Base-by-base conservation (phyloP, 805 yeast species). In the Dipodascopsis uninucleata region DNA sequence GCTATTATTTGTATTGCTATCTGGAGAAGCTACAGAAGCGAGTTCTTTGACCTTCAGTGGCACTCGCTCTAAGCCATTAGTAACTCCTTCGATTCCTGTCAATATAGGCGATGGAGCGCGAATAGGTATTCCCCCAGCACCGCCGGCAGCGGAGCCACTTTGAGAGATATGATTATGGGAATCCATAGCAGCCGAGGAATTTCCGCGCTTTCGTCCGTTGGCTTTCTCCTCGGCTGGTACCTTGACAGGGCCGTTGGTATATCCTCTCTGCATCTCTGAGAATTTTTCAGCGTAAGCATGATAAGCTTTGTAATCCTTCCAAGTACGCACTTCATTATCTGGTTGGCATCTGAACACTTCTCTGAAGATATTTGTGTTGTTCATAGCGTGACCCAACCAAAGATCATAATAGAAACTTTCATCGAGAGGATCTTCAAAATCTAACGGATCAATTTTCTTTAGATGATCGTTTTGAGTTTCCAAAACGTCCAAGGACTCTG, bases 281-380 rank as follows among this genome's bases (percentile, higher is more conserved):
- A 69, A 69, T 16, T 60, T 52, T 43, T 64, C 63, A 14, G 59
- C 61, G 46, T 60, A 63, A 1, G 61, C 56, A 23, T 26, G 26
- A 29, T 43, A 52, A 6, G 31, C 44, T 61, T 85, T 89, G 63
- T 87, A 93, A 45, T 87, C 95, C 45, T 76, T 76, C 99, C 99
- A 93, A 0, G 88, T 76, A 20, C 72, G 72, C n/a, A 90, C 97
- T 5, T 78, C 71, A 62, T 90, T 87, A 64, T 93, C 98, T 0
- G 99, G 99, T 61, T 94, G 98, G 51, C 86, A 79, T 53, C 89
- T 89, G 74, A 93, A 93, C 1, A 93, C 85, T 63, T 82, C 71
- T 49, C 96, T 73, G 68, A 77, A 93, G 1, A 94, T 68, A 47
- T 77, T 72, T 0, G 97, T 87, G 60, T 93, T 93, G 57, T 89